Base-by-base conservation (phyloP, 164 flowering plant genomes). In the Umbellularia californica region DNA sequence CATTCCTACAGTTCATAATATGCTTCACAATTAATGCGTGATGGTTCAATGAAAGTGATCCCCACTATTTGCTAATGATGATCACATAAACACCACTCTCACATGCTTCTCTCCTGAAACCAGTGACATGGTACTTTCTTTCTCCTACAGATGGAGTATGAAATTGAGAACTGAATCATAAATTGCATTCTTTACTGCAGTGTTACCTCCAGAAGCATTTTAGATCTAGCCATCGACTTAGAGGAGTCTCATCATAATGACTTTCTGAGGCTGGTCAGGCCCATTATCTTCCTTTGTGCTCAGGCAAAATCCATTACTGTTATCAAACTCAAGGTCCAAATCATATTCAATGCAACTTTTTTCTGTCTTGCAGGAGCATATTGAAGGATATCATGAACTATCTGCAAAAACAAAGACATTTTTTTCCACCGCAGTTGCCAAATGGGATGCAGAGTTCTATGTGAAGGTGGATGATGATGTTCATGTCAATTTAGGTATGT, bases 371-470 rank as follows among this genome's bases (percentile, higher is more conserved):
- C 23, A 52, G 60, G 70, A 85, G 4, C 98, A 94, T 58, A 83
- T 91, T 0, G 98, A 94, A 72, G 98, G 95, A 1, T 94, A 94
- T 83, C 92, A 89, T 33, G 77, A 90, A 75, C 89, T 94, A 9
- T 94, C 98, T 28, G 72, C 90, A 24, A 94, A 94, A 83, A 94
- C 98, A 0, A 76, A 89, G 22, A 28, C 83, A 63, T 94, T 86
- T 70, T 90, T 94, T 75, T 83, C 97, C 6, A 87, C 92, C 2
- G 96, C 87, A 1, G 78, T 80, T 20, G 50, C 92, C 7, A 79
- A 83, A 0, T 95, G 98, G 98, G 90, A 91, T 72, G 97, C 97
- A 1, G 93, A 90, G 1, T 92, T 95, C 82, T 92, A 89, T 67
- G 82, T 91, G 35, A 92, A 92, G 83, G 89, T 94, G 3, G 97